phyloP scores from a whole-genome alignment of 345 rosid species.

The Aegle marmelos region DNA sequence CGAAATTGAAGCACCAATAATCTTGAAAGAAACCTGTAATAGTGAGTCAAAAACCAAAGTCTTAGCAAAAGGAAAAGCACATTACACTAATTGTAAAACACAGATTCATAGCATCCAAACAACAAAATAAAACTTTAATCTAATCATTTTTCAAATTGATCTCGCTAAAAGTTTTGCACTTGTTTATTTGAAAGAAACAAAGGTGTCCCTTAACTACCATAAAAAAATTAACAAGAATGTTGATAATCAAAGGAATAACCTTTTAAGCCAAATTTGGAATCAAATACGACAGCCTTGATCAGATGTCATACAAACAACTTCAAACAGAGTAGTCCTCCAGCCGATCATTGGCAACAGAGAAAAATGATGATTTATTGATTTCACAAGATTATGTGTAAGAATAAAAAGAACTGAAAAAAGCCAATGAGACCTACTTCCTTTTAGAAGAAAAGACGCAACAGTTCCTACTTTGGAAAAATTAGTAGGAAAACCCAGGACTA shows the following conservation, averaged over 20 bases:
- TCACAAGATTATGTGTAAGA: neutral
- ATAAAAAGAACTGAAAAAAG: neutral
- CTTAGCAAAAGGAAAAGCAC: neutral
- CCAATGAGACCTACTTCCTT: neutral
- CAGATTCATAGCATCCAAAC: neutral
- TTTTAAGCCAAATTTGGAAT: neutral
- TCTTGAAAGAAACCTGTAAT: constrained; percentile 75
- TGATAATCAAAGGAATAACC: neutral
- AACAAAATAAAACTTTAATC: neutral
- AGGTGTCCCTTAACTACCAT: neutral
- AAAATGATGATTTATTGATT: neutral
- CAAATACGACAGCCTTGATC: neutral
- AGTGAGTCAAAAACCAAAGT: constrained; percentile 3
- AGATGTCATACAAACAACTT: neutral
- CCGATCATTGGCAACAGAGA: neutral
- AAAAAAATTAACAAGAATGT: neutral
- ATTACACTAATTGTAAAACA: neutral
- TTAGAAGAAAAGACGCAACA: neutral
- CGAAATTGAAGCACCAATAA: constrained; percentile 73
- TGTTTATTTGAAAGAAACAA: no score
- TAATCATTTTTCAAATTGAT: neutral
- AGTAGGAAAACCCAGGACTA: neutral
- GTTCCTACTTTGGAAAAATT: neutral
- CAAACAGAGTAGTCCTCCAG: neutral
- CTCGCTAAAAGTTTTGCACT: neutral